Base-by-base conservation (phyloP, 495 filamentous ascomycete species). In the Aspergillus indologenus region DNA sequence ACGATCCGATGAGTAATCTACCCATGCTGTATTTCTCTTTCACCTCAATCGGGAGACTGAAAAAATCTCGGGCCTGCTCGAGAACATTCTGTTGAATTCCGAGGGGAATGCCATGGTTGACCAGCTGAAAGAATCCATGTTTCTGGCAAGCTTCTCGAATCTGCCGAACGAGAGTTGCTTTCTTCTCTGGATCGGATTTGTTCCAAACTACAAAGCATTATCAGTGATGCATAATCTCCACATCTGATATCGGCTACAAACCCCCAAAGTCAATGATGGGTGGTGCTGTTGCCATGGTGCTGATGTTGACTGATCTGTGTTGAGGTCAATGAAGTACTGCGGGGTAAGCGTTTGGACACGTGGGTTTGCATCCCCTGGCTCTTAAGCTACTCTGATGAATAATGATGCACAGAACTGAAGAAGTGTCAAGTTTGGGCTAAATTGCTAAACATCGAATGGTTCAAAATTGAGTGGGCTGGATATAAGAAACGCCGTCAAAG, bases 121-220 rank as follows among this genome's bases (percentile, higher is more conserved):
- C 85, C 52, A 95, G 80, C 64, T 96, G 95, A 49, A 95, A 73
- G 65, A 95, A 96, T 2, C 91, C 91, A 26, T 94, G 88, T 69
- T 89, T 22, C 52, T 60, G 40, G 23, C 66, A 71, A 0, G 68
- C 64, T 17, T 54, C 20, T 15, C 59, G 59, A 17, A 67, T 53
- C 54, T 68, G 51, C 0, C 49, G 19, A 2, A 68, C 45, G 8
- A 68, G 57, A 0, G 20, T 24, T 29, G 54, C 31, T 45, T 61
- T 64, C 0, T 29, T 42, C 7, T n/a, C 18, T 9, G 44, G 7
- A 29, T 69, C 42, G 31, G 53, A 47, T 5, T 45, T 34, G 46
- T 67, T 62, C 20, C 62, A 67, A 14, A 55, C 64, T 69, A 44
- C 20, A 34, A 29, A 20, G 18, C 19, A 45, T n/a, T 40, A 0